phyloP scores from a whole-genome alignment of 2,329 filamentous ascomycete species.

The Alternaria solani region DNA sequence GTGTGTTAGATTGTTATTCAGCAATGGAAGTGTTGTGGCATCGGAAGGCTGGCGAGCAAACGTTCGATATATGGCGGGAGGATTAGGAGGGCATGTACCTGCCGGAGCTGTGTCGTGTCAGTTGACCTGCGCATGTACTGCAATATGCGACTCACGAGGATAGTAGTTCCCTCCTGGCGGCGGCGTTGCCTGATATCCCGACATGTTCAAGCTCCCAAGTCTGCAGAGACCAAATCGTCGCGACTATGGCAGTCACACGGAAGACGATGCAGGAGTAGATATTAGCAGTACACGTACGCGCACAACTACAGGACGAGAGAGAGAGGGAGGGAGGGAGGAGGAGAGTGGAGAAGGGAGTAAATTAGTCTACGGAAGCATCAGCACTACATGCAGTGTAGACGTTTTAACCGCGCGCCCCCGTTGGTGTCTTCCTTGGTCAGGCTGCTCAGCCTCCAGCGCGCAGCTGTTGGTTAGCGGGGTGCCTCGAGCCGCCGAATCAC shows the following conservation, averaged over 20 bases:
- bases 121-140: not conserved
- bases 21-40: not conserved
- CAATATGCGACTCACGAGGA: slow-evolving; percentile 36
- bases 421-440: slow-evolving; percentile 22
- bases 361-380: slow-evolving; percentile 27
- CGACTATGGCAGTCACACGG: not conserved
- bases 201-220: slow-evolving; percentile 30
- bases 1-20: slow-evolving; percentile 13
- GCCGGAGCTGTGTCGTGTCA: slow-evolving; percentile 42
- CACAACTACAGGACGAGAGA: not conserved
- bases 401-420: slow-evolving; percentile 30
- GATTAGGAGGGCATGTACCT: slow-evolving; percentile 22
- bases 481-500: slow-evolving; percentile 39
- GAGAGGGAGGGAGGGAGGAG: slow-evolving; percentile 2
- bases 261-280: not conserved
- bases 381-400: slow-evolving; percentile 28
- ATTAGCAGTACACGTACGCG: slow-evolving; percentile 4
- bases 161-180: slow-evolving; percentile 49
- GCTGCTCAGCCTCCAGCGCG: slow-evolving; percentile 46
- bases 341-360: slow-evolving; percentile 1
- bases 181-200: slow-evolving; percentile 42
- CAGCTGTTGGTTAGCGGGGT: slow-evolving; percentile 45
- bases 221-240: not conserved
- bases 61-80: not conserved
- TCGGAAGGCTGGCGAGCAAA: not conserved